Evolutionary conservation across 148 eudicot species (phyloP).

Genomic region (Dysphania ambrosioides): DNA sequence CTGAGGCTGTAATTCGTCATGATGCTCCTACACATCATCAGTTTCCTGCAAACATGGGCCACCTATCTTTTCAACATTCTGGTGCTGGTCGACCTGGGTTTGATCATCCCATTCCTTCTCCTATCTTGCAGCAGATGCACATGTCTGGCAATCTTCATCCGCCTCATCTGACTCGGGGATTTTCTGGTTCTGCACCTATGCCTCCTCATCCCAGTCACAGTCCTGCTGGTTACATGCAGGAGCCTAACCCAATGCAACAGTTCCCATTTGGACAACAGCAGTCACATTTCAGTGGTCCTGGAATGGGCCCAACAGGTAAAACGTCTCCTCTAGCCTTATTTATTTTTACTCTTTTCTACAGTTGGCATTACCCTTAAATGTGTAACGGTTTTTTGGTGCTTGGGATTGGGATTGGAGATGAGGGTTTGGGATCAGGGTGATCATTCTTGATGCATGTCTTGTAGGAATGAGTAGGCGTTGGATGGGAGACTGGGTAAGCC

Average conservation of each 20-base stretch:
- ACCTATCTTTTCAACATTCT: constrained; percentile 55
- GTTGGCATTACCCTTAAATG: neutral
- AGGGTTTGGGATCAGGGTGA: neutral
- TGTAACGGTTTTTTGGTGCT: neutral
- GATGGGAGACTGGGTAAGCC: neutral
- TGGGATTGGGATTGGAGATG: neutral
- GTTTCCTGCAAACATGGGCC: constrained; percentile 50
- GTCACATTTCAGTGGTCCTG: constrained; percentile 55
- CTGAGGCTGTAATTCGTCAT: constrained; percentile 44
- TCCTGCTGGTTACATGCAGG: constrained; percentile 45
- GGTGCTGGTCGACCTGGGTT: constrained; percentile 45
- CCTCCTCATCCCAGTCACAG: constrained; percentile 48
- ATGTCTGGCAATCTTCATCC: constrained; percentile 54
- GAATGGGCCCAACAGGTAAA: constrained; percentile 63
- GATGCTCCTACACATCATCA: constrained; percentile 50
- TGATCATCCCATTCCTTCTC: constrained; percentile 54
- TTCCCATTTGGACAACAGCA: constrained; percentile 61
- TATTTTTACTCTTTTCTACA: neutral
- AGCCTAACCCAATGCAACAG: constrained; percentile 54
- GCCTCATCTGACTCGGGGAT: constrained; percentile 43
- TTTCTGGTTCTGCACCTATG: constrained; percentile 47
- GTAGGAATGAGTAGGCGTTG: neutral
- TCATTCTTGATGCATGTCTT: neutral
- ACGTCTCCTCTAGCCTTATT: neutral
- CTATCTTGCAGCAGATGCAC: constrained; percentile 66